A percentile compares a stretch with the other conserved stretches of the same genome.
Evolutionary conservation across 1,284 basidiomycete genomes (phyloP).

Genomic region (Cutaneotrichosporon daszewskae): DNA sequence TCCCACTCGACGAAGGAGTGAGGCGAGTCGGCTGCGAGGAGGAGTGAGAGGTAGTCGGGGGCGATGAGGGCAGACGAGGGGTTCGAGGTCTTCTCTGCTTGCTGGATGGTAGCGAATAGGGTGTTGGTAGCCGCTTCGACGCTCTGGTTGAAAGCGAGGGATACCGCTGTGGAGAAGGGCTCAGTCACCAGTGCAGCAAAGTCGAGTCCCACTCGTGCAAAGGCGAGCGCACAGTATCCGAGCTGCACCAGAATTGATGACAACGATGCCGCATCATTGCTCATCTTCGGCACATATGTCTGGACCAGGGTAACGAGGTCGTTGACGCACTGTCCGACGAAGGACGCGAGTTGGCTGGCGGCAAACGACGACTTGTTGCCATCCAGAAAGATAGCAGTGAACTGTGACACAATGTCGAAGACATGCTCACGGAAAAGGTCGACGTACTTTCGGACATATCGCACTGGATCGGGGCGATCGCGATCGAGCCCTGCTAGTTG

Average conservation of each 20-base stretch:
- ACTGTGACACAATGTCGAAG: conserved; percentile 86
- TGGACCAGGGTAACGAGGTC: conserved; percentile 52
- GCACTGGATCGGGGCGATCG: conserved; percentile 59
- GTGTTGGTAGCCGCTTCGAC: conserved; percentile 45
- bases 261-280: conserved; percentile 59
- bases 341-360: conserved; percentile 57
- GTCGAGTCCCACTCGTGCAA: conserved; percentile 82
- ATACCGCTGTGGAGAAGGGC: conserved; percentile 61
- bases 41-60: conserved; percentile 27
- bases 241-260: conserved; percentile 83
- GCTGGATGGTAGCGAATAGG: conserved; percentile 24
- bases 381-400: conserved; percentile 80
- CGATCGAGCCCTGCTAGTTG: conserved; percentile 46
- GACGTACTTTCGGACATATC: conserved; percentile 77
- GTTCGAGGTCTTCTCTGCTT: conserved; percentile 21
- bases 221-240: conserved; percentile 85
- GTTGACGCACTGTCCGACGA: conserved; percentile 53
- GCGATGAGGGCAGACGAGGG: conserved; percentile 37
- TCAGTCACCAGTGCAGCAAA: conserved; percentile 63
- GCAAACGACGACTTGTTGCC: conserved; percentile 19
- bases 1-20: conserved; percentile 10
- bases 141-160: conserved; percentile 48
- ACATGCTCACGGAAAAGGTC: conserved; percentile 88
- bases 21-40: conserved; percentile 19
- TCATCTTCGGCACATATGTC: conserved; percentile 50